phyloP scores from a whole-genome alignment of 306 rosid species.

The Mimosa bimucronata region DNA sequence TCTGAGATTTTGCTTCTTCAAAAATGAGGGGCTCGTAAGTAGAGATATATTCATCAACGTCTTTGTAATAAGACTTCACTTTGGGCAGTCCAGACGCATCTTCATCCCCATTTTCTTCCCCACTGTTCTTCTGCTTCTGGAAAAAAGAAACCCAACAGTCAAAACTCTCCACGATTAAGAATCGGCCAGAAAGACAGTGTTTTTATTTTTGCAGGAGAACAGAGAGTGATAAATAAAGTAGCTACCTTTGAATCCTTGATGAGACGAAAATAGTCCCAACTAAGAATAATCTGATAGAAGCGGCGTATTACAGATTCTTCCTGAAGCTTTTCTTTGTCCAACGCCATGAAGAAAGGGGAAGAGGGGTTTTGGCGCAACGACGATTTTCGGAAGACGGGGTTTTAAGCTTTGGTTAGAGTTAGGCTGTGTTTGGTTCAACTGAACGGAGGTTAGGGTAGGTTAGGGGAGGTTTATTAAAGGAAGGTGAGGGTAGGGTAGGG shows the following conservation, averaged over 20 bases:
- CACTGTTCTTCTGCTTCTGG: slow-evolving; percentile 42
- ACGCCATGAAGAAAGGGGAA: slow-evolving; percentile 65
- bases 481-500: too few relatives aligned
- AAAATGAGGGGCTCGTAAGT: slow-evolving; percentile 89
- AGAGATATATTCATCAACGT: slow-evolving; percentile 77
- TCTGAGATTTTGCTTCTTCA: slow-evolving; percentile 87
- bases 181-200: background rate
- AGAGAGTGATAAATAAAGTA: background rate
- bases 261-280: slow-evolving; percentile 73
- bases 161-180: background rate
- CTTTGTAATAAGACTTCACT: slow-evolving; percentile 61
- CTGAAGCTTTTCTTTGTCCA: slow-evolving; percentile 60
- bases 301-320: slow-evolving; percentile 72
- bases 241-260: slow-evolving; percentile 57
- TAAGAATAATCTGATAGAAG: slow-evolving; percentile 71
- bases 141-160: slow-evolving; percentile 26
- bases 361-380: slow-evolving; percentile 3
- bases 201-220: background rate
- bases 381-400: background rate
- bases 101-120: slow-evolving; percentile 29
- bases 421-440: too few relatives aligned
- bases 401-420: too few relatives aligned
- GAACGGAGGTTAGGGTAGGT: too few relatives aligned
- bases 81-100: slow-evolving; percentile 44
- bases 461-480: too few relatives aligned